Conservation (phyloP, 164 flowering plant genomes). For the Annona squamosa region DNA sequence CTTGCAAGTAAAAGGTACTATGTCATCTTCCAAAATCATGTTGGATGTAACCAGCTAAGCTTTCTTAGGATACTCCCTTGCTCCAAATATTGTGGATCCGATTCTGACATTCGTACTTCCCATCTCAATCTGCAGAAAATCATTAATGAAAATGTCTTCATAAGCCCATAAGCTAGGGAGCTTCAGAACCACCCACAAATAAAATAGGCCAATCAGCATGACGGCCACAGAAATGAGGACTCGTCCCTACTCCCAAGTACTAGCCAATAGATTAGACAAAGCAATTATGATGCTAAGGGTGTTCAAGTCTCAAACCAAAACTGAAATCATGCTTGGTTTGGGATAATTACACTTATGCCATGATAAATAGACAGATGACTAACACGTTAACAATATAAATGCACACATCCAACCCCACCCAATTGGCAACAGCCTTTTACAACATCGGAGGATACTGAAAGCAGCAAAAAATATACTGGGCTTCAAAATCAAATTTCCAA, state of each 20-base stretch:
- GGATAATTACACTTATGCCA: not conserved
- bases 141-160: not conserved
- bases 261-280: no score
- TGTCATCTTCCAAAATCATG: constrained; percentile 1
- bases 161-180: not conserved
- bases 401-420: no score
- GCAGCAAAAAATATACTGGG: no score
- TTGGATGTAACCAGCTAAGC: not conserved
- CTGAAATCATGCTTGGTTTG: not conserved
- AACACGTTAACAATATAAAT: no score
- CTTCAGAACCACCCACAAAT: not conserved
- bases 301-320: not conserved
- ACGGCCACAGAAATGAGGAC: not conserved
- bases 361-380: no score
- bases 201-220: not conserved
- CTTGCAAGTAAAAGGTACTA: not conserved
- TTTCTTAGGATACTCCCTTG: constrained; percentile 20
- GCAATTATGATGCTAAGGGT: not conserved
- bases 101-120: constrained; percentile 19
- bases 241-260: no score
- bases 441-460: no score
- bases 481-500: no score
- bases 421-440: no score
- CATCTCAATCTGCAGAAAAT: constrained; percentile 17
- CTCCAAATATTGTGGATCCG: constrained; percentile 22